These are phyloP conservation scores for Cladobotryum mycophilum DNA, from an alignment of 2,329 filamentous ascomycete genomes.

Conservation along the genomic window DNA sequence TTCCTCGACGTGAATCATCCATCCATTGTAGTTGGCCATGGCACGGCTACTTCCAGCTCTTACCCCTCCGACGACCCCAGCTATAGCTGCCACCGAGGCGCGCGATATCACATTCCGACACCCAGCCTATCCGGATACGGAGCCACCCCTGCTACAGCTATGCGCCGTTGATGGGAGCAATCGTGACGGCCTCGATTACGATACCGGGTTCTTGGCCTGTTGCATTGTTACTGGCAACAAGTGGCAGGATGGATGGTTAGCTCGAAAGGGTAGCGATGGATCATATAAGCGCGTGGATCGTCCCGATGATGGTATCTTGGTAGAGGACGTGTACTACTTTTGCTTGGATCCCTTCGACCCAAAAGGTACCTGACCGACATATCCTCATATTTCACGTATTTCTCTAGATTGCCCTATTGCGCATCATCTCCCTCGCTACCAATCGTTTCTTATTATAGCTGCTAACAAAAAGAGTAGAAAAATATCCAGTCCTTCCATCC, in stretches of 20 bases:
- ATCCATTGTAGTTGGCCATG: neutral
- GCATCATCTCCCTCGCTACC: no score
- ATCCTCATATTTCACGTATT: neutral
- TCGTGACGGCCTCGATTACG: constrained; percentile 1
- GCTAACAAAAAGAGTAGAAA: neutral
- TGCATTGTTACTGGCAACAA: constrained; percentile 3
- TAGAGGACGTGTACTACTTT: constrained; percentile 1
- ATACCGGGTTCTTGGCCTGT: constrained; percentile 4
- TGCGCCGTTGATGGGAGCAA: neutral
- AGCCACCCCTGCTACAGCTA: neutral
- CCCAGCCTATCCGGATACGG: neutral
- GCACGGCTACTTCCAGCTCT: neutral
- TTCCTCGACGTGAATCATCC: no score
- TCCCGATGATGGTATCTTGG: constrained; percentile 1
- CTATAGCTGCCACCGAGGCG: neutral
- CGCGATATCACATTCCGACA: neutral
- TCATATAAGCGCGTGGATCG: neutral
- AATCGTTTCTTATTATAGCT: no score
- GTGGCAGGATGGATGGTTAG: neutral
- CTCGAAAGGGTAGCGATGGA: neutral
- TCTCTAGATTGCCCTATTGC: no score
- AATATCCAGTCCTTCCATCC: constrained; percentile 5
- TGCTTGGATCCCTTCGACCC: neutral
- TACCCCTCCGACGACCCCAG: neutral
- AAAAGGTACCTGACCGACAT: neutral